Percentiles rank a stretch among this genome's conserved stretches.
These are phyloP conservation scores for Podosphaera xanthii DNA, from an alignment of 2,329 filamentous ascomycete species.

Conservation along the genomic window DNA sequence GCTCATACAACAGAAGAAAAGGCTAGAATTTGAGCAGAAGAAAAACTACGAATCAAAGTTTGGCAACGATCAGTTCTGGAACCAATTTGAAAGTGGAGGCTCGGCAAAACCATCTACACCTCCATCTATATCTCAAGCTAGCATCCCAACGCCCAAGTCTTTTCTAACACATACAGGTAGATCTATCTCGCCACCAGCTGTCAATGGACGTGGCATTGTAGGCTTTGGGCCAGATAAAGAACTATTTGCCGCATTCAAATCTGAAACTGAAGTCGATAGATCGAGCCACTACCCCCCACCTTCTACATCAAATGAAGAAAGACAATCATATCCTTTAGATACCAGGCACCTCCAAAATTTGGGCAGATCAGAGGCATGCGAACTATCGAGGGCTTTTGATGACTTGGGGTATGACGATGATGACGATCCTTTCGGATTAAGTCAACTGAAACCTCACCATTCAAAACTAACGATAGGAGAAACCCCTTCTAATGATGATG, in stretches of 20 bases:
- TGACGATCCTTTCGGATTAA: slow-evolving; percentile 74
- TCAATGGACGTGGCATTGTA: slow-evolving; percentile 3
- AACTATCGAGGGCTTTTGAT: slow-evolving; percentile 13
- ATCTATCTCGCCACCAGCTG: slow-evolving; percentile 14
- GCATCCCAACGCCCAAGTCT: slow-evolving; percentile 21
- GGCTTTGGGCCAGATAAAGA: slow-evolving; percentile 29
- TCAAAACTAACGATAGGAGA: slow-evolving; percentile 9
- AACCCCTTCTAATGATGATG: slow-evolving; percentile 28
- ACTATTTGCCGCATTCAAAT: slow-evolving; percentile 43
- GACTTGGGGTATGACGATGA: slow-evolving; percentile 28
- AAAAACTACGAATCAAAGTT: slow-evolving; percentile 56
- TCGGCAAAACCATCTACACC: slow-evolving; percentile 20
- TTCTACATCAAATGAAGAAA: slow-evolving; percentile 16
- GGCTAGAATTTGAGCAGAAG: slow-evolving; percentile 51
- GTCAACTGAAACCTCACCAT: slow-evolving; percentile 24
- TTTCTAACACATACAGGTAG: slow-evolving; percentile 12
- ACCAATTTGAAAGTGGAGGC: slow-evolving; percentile 37
- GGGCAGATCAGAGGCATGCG: slow-evolving; percentile 31
- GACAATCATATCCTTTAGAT: slow-evolving; percentile 22
- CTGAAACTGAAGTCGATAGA: slow-evolving; percentile 42
- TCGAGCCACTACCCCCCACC: slow-evolving; percentile 40
- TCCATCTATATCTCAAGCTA: slow-evolving; percentile 24
- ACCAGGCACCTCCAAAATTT: slow-evolving; percentile 24
- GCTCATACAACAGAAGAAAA: slow-evolving; percentile 39
- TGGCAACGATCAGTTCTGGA: slow-evolving; percentile 55